Conservation (phyloP, 768 basidiomycete genomes). For the Kwoniella newhampshirensis region DNA sequence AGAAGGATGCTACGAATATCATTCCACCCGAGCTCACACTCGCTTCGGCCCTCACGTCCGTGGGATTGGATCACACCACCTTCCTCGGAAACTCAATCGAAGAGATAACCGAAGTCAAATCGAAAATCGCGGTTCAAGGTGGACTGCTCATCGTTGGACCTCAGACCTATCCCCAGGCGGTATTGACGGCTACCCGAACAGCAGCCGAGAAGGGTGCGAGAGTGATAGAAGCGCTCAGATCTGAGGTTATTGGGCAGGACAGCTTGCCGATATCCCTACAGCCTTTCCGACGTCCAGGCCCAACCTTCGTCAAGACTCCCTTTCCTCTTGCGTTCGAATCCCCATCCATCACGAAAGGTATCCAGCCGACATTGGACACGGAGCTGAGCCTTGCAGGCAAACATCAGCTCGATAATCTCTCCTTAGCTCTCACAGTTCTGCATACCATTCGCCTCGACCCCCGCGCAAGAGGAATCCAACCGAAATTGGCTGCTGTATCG, state of each 20-base stretch:
- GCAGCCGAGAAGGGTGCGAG: slow-evolving; percentile 15
- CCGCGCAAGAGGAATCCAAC: slow-evolving; percentile 40
- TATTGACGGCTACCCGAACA: slow-evolving; percentile 17
- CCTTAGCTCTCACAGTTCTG: slow-evolving; percentile 65
- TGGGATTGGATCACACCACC: slow-evolving; percentile 90
- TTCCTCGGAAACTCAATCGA: slow-evolving; percentile 77
- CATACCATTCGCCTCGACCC: slow-evolving; percentile 60
- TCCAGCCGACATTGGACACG: slow-evolving; percentile 3
- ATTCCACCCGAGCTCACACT: slow-evolving; percentile 69
- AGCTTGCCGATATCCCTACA: neutral
- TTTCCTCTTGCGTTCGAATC: slow-evolving; percentile 12
- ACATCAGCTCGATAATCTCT: slow-evolving; percentile 85
- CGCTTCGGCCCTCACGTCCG: slow-evolving; percentile 76
- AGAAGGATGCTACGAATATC: slow-evolving; percentile 87
- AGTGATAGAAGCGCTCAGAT: slow-evolving; percentile 12
- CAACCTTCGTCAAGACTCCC: slow-evolving; percentile 18
- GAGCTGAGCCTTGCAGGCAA: slow-evolving; percentile 68
- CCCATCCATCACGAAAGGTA: slow-evolving; percentile 1
- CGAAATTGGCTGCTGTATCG: slow-evolving; percentile 55
- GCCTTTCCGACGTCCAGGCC: slow-evolving; percentile 17
- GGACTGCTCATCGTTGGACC: slow-evolving; percentile 48
- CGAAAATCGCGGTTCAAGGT: slow-evolving; percentile 68
- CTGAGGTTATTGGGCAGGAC: neutral
- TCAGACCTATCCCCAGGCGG: slow-evolving; percentile 61
- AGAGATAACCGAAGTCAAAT: slow-evolving; percentile 78